phyloP scores from a whole-genome alignment of 208 protist genomes.

The Trypanosoma platydactyli region DNA sequence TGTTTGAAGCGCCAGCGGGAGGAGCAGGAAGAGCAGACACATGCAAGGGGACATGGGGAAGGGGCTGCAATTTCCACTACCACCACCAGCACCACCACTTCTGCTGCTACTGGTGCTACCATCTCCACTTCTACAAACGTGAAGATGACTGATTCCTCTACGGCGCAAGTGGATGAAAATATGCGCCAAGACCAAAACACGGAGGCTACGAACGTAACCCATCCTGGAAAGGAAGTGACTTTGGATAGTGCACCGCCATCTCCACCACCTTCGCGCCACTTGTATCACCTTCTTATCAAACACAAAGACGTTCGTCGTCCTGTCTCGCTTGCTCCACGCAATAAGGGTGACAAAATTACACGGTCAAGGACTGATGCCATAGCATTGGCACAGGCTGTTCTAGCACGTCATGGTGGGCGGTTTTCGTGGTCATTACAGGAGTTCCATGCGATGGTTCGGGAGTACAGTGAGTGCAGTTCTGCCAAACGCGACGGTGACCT shows the following conservation, averaged over 20 bases:
- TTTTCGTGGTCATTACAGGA: slow-evolving; percentile 65
- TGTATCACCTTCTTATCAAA: slow-evolving; percentile 88
- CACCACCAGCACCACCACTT: background rate
- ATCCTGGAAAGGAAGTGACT: background rate
- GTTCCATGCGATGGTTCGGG: slow-evolving; percentile 55
- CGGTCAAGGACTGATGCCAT: slow-evolving; percentile 74
- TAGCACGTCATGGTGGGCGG: slow-evolving; percentile 26
- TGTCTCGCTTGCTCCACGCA: slow-evolving; percentile 49
- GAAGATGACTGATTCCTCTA: background rate
- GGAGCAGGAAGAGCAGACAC: slow-evolving; percentile 26
- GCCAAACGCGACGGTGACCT: slow-evolving; percentile 73
- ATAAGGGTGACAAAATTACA: slow-evolving; percentile 80
- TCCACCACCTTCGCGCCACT: slow-evolving; percentile 32
- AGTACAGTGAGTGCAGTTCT: slow-evolving; percentile 65
- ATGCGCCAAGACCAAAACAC: background rate
- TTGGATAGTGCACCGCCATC: background rate
- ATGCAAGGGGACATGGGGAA: background rate
- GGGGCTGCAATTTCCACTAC: background rate
- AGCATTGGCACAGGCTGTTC: slow-evolving; percentile 57
- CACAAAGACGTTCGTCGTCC: slow-evolving; percentile 84
- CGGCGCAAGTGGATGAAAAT: background rate
- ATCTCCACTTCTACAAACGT: too few species aligned
- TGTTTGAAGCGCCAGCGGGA: slow-evolving; percentile 51
- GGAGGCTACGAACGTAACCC: too few species aligned
- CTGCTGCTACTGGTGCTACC: slow-evolving; percentile 14